Evolutionary conservation across 2,329 filamentous ascomycete species (phyloP).

Genomic region (Colletotrichum sp.): DNA sequence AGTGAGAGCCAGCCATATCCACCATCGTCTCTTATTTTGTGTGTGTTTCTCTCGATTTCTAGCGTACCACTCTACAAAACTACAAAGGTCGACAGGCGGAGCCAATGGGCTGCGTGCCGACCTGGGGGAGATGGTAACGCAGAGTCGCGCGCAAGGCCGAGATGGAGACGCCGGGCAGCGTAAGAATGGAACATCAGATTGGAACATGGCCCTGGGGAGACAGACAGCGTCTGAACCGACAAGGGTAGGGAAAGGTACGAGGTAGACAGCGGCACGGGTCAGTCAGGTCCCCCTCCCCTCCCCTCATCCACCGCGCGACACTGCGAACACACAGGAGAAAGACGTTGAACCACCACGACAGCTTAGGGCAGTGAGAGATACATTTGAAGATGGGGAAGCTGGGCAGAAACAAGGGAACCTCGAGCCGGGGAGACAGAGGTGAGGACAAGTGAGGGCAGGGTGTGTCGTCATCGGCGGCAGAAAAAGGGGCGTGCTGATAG

Average conservation of each 20-base stretch:
- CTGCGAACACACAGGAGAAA: not conserved
- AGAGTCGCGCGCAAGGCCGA: slow-evolving; percentile 7
- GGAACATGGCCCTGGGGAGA: not conserved
- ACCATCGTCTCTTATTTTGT: not conserved
- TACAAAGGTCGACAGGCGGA: not conserved
- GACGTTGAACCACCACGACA: not conserved
- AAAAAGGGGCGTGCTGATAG: not conserved
- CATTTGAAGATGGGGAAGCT: not conserved
- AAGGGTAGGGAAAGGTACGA: slow-evolving; percentile 1
- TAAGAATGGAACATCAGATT: not conserved
- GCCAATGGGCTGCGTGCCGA: not conserved
- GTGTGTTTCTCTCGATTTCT: not conserved
- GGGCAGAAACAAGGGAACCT: slow-evolving; percentile 5
- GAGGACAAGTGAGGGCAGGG: not conserved
- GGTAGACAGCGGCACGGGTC: not conserved
- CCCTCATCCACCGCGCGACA: not conserved
- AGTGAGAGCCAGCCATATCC: not conserved
- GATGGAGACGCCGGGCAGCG: slow-evolving; percentile 7
- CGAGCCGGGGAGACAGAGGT: not conserved
- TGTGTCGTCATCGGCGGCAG: not conserved
- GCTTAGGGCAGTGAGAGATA: not conserved
- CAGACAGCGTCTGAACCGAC: not conserved
- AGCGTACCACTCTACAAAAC: not conserved
- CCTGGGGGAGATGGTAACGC: not conserved
- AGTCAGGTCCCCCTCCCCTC: not conserved